Evolutionary conservation across 352 stramenopile species (phyloP).

Genomic region (Phytophthora litchii): DNA sequence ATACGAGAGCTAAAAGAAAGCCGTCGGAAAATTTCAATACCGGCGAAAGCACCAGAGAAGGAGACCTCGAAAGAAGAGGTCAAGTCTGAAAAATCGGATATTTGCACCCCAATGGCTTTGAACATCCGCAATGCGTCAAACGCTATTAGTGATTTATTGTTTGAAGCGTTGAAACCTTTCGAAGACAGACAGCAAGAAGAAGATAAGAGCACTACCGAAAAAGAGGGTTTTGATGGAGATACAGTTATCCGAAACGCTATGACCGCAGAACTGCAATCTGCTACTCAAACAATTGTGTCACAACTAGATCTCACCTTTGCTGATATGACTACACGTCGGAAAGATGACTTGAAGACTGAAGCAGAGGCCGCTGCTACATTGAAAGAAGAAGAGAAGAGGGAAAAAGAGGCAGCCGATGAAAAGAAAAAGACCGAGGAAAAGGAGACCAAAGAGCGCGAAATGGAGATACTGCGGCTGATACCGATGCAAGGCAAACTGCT

Average conservation of each 20-base stretch:
- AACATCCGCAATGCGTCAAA: conserved; percentile 45
- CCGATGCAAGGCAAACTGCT: conserved; percentile 54
- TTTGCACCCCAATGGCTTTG: conserved; percentile 6
- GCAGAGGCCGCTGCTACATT: conserved; percentile 27
- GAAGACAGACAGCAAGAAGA: conserved; percentile 42
- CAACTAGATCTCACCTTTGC: conserved; percentile 50
- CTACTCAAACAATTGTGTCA: conserved; percentile 48
- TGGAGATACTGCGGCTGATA: conserved; percentile 51
- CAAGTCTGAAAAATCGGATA: conserved; percentile 4
- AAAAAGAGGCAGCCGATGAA: conserved; percentile 45
- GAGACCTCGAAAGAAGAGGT: conserved; percentile 18
- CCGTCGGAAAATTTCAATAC: conserved; percentile 15
- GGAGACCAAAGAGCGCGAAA: conserved; percentile 37
- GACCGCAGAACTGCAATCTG: conserved; percentile 28
- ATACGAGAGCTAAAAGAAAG: conserved; percentile 36
- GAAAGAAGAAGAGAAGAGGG: conserved; percentile 47
- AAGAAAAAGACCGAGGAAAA: conserved; percentile 44
- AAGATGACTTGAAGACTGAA: conserved; percentile 42
- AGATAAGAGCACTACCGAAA: conserved; percentile 28
- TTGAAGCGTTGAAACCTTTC: conserved; percentile 60
- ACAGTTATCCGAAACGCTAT: conserved; percentile 19
- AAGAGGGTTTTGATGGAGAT: conserved; percentile 16
- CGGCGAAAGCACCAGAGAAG: conserved; percentile 18
- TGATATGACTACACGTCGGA: conserved; percentile 38
- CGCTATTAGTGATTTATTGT: conserved; percentile 49